phyloP scores from a whole-genome alignment of 345 rosid genomes.

The Arabidopsis thaliana region DNA sequence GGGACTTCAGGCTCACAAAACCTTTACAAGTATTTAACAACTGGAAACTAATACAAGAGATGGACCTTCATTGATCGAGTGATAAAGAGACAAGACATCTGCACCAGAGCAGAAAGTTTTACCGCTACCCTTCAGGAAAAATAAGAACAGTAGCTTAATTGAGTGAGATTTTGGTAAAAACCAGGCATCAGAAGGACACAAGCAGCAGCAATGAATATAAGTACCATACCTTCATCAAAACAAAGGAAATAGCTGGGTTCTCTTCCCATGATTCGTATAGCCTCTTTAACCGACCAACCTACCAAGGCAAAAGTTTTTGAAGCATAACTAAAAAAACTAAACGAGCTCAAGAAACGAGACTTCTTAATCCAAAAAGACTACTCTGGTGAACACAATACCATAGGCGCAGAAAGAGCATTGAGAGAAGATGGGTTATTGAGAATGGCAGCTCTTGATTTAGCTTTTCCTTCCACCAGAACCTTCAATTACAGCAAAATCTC shows the following conservation, averaged over 20 bases:
- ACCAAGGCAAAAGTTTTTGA: neutral
- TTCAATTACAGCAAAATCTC: constrained; percentile 37
- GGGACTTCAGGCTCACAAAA: constrained; percentile 13
- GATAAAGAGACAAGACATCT: constrained; percentile 69
- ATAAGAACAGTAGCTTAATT: constrained; percentile 47
- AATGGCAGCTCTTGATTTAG: constrained; percentile 88
- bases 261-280: constrained; percentile 96
- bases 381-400: constrained; percentile 51
- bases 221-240: constrained; percentile 75
- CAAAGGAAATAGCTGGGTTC: constrained; percentile 82
- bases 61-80: constrained; percentile 66
- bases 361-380: neutral
- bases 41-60: constrained; percentile 1
- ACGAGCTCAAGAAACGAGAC: neutral
- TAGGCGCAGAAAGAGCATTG: constrained; percentile 73
- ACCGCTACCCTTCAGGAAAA: constrained; percentile 75
- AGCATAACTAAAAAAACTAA: neutral
- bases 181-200: neutral
- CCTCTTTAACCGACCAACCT: constrained; percentile 77
- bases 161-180: neutral
- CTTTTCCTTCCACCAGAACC: constrained; percentile 91
- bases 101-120: constrained; percentile 86
- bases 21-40: constrained; percentile 8
- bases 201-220: constrained; percentile 5
- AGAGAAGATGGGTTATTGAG: constrained; percentile 74